Base-by-base conservation (phyloP, 352 stramenopile genomes). In the Globisporangium cederbergense region DNA sequence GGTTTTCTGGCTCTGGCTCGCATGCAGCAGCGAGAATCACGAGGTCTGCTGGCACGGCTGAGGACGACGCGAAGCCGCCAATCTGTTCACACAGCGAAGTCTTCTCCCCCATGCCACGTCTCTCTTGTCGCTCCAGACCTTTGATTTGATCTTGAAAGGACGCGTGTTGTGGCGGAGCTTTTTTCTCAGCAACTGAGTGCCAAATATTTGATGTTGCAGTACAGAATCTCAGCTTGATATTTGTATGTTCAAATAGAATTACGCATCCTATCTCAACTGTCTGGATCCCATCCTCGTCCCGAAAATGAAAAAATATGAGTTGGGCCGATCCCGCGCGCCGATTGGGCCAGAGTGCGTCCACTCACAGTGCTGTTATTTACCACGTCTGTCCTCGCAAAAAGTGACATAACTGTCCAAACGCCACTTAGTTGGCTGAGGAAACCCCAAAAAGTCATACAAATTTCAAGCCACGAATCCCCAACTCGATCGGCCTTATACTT, bases 41-140 rank as follows among this genome's bases (percentile, higher is more conserved):
- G 14, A 97, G 55, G 61, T 98, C 91, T 0, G 89, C 90, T 0
- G 91, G 91, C 8, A 97, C 79, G 0, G 81, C 56, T 65, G 25
- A 28, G 25, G 25, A 28, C 2, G 25, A 28, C 25, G 2, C 25
- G 25, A 28, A 28, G 25, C 25, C 25, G 2, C 25, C 25, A 28
- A 28, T 28, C 25, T 28, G 25, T 25, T 25, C 22, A 25, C 22
- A 25, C 22, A 25, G 22, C 22, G 22, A 25, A 25, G 22, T 25
- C 22, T 25, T 25, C 22, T 25, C 22, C 22, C 22, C 22, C 22
- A 25, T 25, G 22, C 22, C 22, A 25, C 22, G 1, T 25, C 22
- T 25, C 22, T 25, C 22, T 25, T 25, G 22, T 25, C 22, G 22
- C 2, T 28, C 25, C 25, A 28, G 25, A 28, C 25, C 25, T 28